These are phyloP conservation scores for Aspergillus persii DNA, from an alignment of 2,329 filamentous ascomycete species.

Conservation along the genomic window DNA sequence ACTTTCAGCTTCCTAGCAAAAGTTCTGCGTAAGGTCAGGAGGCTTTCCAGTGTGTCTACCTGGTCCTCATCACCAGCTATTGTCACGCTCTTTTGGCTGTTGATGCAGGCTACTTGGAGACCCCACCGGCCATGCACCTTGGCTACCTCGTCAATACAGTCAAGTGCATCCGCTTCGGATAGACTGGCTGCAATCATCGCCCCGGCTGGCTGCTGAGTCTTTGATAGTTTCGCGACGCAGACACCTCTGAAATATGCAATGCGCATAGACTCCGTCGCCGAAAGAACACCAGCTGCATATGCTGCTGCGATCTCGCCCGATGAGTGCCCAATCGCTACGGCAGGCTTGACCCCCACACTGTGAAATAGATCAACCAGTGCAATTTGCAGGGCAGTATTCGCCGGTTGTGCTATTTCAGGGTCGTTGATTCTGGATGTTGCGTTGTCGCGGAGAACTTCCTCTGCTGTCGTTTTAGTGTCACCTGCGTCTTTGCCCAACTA, in stretches of 20 bases:
- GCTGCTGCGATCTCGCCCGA: constrained; percentile 43
- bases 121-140: constrained; percentile 14
- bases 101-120: constrained; percentile 17
- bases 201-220: constrained; percentile 28
- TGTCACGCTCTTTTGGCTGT: constrained; percentile 15
- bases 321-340: constrained; percentile 29
- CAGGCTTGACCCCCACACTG: constrained; percentile 23
- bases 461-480: constrained; percentile 7
- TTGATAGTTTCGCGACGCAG: constrained; percentile 14
- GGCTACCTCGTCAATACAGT: background rate
- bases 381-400: constrained; percentile 31
- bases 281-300: constrained; percentile 32
- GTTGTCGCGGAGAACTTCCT: constrained; percentile 22
- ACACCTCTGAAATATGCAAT: constrained; percentile 28
- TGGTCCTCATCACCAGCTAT: constrained; percentile 15
- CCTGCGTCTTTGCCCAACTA: background rate
- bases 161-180: background rate
- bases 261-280: background rate
- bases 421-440: constrained; percentile 21
- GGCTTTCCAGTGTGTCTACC: background rate
- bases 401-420: constrained; percentile 27
- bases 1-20: constrained; percentile 13
- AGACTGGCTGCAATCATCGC: constrained; percentile 18
- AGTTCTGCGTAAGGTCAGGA: background rate
- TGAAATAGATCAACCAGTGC: constrained; percentile 31